Evolutionary conservation across 2,329 filamentous ascomycete genomes (phyloP), one percentile per base, ranked within the genome.

Genomic region (Penicillium sclerotigenum): DNA sequence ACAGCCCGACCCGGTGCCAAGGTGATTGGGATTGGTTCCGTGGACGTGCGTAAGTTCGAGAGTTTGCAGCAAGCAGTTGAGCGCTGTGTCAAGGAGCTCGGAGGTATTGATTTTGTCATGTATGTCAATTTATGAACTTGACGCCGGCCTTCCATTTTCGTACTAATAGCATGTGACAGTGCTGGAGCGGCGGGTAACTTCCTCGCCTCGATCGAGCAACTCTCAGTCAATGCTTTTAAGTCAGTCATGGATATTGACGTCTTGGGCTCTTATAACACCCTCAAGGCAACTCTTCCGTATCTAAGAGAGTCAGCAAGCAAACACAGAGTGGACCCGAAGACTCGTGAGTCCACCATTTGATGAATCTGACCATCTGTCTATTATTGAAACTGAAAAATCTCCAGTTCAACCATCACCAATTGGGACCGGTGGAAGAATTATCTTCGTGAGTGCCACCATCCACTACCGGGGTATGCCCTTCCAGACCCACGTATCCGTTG

Each of bases 101-200:
- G 94, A 6, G 81, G 83, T 13, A 92, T 99, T 63, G 94, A 99
- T 74, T 97, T 87, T 73, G 89, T 95, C 56, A 96, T 97, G 90
- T 93, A 77, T 69, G 83, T 42, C 5, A 4, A 24, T 34, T 29
- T 8, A 7, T 22, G 22, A n/a, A 20, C 37, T n/a, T 29, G 26
- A 7, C 3, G 11, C 22, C 4, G 5, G 22, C 28, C 7, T 14
- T 33, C 10, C n/a, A 28, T 22, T 29, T 45, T 40, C 13, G 38
- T 59, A 41, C 59, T 70, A 41, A 66, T 47, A 9, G 14, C 36
- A 22, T 4, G 31, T 26, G 47, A 52, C 66, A 94, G 89, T 71
- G 93, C 93, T 20, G 94, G 94, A 48, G 94, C 94, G 14, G 94
- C 94, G 18, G 94, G 94, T 57, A 99, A 99, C 75, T 99, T 97